Percentiles rank a stretch among this genome's conserved stretches.
These are phyloP conservation scores for Mycena sp. DNA, from an alignment of 1,284 basidiomycete genomes.

Conservation along the genomic window DNA sequence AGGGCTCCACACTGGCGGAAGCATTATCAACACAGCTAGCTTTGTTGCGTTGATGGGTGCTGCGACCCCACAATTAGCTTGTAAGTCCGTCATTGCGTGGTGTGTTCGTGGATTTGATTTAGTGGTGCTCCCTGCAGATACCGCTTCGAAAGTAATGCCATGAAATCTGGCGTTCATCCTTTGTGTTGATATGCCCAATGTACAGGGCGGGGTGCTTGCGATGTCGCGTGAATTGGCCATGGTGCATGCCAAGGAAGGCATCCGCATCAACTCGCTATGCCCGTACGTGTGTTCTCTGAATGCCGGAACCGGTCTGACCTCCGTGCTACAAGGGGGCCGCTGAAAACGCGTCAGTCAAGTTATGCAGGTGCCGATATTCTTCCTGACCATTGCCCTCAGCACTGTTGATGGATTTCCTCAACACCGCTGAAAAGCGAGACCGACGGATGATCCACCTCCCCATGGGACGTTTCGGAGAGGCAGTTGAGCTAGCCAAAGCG, in stretches of 20 bases:
- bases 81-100: constrained; percentile 57
- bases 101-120: not conserved
- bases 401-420: constrained; percentile 96
- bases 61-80: constrained; percentile 95
- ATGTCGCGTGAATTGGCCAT: constrained; percentile 98
- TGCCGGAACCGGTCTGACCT: constrained; percentile 16
- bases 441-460: constrained; percentile 92
- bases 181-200: constrained; percentile 4
- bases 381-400: constrained; percentile 53
- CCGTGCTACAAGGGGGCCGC: constrained; percentile 73
- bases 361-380: not conserved
- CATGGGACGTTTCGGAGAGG: constrained; percentile 97
- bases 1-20: constrained; percentile 86
- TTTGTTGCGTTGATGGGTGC: constrained; percentile 95
- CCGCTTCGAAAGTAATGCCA: constrained; percentile 77
- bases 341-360: constrained; percentile 81
- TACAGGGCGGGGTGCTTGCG: constrained; percentile 92
- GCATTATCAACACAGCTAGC: constrained; percentile 97
- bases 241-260: constrained; percentile 96
- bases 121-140: constrained; percentile 58
- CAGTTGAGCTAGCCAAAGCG: constrained; percentile 91
- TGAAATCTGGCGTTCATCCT: constrained; percentile 7
- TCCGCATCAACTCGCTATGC: constrained; percentile 94
- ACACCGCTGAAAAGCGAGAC: constrained; percentile 96
- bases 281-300: constrained; percentile 67